phyloP scores from a whole-genome alignment of 768 basidiomycete genomes.

The Boletus sensibilis region DNA sequence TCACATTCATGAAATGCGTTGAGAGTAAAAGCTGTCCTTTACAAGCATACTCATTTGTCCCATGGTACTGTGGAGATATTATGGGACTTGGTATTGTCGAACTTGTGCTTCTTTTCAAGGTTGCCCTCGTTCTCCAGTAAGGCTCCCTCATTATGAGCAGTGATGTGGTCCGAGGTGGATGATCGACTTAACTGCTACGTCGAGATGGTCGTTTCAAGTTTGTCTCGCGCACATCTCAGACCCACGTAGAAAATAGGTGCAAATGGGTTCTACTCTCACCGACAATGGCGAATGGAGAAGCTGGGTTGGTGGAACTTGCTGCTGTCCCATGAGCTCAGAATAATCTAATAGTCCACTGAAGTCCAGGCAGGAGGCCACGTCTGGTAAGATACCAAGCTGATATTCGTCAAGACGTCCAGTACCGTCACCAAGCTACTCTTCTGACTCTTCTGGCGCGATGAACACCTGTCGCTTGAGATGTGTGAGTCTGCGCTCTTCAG shows the following conservation, averaged over 20 bases:
- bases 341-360: background rate
- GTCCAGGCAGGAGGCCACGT: slow-evolving; percentile 8
- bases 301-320: background rate
- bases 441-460: background rate
- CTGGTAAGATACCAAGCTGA: slow-evolving; percentile 34
- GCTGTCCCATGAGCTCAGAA: too few relatives aligned
- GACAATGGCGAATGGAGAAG: background rate
- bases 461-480: slow-evolving; percentile 12
- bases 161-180: background rate
- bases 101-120: too few relatives aligned
- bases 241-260: background rate
- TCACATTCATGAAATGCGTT: slow-evolving; percentile 43
- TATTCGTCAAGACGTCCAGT: background rate
- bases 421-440: background rate
- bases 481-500: slow-evolving; percentile 3
- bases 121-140: background rate
- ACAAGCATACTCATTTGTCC: background rate
- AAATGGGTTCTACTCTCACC: background rate
- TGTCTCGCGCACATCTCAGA: background rate
- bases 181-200: background rate
- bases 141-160: too few relatives aligned
- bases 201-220: background rate
- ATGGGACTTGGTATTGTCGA: too few relatives aligned
- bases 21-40: background rate
- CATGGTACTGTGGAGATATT: too few relatives aligned